Conservation (phyloP, 441 rosid species). For the Syzygium malaccense region DNA sequence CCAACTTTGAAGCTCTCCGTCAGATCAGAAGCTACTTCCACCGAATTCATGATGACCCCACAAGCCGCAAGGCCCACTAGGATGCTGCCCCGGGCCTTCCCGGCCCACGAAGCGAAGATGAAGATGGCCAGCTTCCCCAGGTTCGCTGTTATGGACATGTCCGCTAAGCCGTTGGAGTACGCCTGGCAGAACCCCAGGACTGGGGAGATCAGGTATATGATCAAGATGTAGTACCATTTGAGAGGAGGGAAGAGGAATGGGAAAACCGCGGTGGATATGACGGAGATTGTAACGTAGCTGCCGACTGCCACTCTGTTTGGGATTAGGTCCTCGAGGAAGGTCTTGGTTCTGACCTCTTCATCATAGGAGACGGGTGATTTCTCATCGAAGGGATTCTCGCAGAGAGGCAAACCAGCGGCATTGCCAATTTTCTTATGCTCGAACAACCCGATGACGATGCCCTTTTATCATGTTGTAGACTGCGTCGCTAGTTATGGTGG, state of each 20-base stretch:
- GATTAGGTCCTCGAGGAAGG: conserved; percentile 76
- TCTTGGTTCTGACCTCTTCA: conserved; percentile 53
- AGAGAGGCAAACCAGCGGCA: background rate
- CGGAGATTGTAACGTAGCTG: conserved; percentile 51
- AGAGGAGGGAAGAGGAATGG: conserved; percentile 64
- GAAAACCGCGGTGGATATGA: conserved; percentile 38
- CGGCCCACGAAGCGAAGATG: conserved; percentile 81
- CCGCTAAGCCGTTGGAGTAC: conserved; percentile 74
- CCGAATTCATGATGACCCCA: conserved; percentile 93
- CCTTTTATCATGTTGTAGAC: background rate
- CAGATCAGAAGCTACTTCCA: conserved; percentile 78
- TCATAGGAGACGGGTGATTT: conserved; percentile 33
- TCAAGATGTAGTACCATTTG: conserved; percentile 72
- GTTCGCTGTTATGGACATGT: conserved; percentile 83
- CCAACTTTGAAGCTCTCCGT: conserved; percentile 87
- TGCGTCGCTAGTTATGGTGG: background rate
- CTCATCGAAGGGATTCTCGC: background rate
- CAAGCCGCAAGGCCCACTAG: conserved; percentile 82
- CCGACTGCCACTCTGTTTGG: conserved; percentile 66
- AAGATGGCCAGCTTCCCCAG: conserved; percentile 75
- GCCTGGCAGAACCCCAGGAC: conserved; percentile 79
- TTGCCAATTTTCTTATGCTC: background rate
- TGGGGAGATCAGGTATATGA: conserved; percentile 67
- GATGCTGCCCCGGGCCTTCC: conserved; percentile 59
- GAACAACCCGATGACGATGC: background rate